Evolutionary conservation across 345 rosid genomes (phyloP).

Genomic region (Brassica napus): Da-Ae NC_063445.1:2576501-2577000

Average conservation of each 20-base stretch:
- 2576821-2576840: not conserved
- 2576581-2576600: constrained; percentile 33
- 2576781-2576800: not conserved
- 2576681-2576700: not conserved
- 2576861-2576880: not conserved
- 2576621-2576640: constrained; percentile 36
- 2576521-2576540: not conserved
- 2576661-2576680: constrained; percentile 28
- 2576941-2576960: not conserved
- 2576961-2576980: not conserved
- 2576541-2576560: constrained; percentile 31
- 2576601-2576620: constrained; percentile 10
- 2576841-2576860: not conserved
- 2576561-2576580: constrained; percentile 16
- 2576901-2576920: not conserved
- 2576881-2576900: not conserved
- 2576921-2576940: not conserved
- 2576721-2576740: not conserved
- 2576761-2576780: not conserved
- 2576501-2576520: constrained; percentile 42
- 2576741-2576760: not conserved
- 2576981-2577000: not conserved
- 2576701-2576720: not conserved
- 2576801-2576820: not conserved
- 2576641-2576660: constrained; percentile 39